Base-by-base conservation (phyloP, 257 asterid species). In the Solanum microdontum region DNA sequence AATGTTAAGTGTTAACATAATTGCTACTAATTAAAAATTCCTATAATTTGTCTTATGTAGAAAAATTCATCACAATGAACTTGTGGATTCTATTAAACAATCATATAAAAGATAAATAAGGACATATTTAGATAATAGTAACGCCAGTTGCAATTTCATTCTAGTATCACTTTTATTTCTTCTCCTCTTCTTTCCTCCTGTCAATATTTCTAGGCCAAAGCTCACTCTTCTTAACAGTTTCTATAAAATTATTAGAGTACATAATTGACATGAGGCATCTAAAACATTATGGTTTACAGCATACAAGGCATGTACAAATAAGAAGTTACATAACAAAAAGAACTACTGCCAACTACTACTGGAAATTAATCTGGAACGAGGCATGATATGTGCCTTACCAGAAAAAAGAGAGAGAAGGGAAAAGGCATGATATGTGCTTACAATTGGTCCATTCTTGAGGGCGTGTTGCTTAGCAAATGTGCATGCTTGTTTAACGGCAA, bases 401-500 rank as follows among this genome's bases (percentile, higher is more conserved):
- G 26, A 58, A 58, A 8, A 70, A 14, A 33, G 14, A 72, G 8
- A 33, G 24, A 72, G 37, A 70, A 72, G 82, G 32, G 80, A 86
- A 86, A 32, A 88, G 34, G 72, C 40, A 68, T 36, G 51, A 17
- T 13, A 87, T 39, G 87, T 75, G 92, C 99, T 95, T 91, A 95
- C 99, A 91, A 95, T 95, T 86, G 99, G 99, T 91, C 99, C 99
- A 91, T 95, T 95, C 94, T 95, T 95, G 86, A 97, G 87, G 87
- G 89, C 99, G 40, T 97, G 93, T 90, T 97, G 97, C 96, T 97
- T 97, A 23, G 99, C 99, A 86, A 97, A 97, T 92, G 92, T 92
- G 94, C 98, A 95, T 17, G 99, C 99, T 90, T 95, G 98, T 92
- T 97, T 97, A 76, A 97, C 99, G 82, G 99, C 99, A 90, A 95